phyloP scores from a whole-genome alignment of 805 yeast species.

The Komagataella ulmi region DNA sequence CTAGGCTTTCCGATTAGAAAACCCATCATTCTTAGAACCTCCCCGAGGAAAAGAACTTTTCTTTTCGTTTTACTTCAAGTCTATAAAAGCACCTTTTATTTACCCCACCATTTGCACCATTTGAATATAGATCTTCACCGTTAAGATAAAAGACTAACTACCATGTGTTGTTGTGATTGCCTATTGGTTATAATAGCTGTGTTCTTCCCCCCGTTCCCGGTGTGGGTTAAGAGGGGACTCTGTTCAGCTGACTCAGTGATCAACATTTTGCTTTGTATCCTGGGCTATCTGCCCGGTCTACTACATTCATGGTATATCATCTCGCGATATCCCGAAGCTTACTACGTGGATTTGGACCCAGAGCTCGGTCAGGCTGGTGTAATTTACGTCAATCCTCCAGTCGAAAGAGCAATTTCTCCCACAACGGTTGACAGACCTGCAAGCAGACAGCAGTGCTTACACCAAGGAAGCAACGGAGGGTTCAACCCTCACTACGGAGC shows the following conservation, averaged over 20 bases:
- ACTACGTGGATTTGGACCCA: constrained; percentile 4
- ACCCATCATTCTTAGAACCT: not conserved
- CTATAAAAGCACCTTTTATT: not conserved
- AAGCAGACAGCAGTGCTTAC: not conserved
- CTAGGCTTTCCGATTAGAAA: not conserved
- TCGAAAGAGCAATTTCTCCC: not conserved
- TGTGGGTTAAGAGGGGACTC: constrained; percentile 57
- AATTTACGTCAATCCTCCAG: not conserved
- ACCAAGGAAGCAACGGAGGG: not conserved
- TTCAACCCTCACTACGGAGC: not conserved
- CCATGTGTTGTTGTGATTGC: constrained; percentile 36
- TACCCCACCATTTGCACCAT: not conserved
- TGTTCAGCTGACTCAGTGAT: constrained; percentile 59
- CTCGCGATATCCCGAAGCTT: constrained; percentile 30
- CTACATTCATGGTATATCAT: constrained; percentile 60
- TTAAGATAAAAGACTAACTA: not conserved
- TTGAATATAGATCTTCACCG: not conserved
- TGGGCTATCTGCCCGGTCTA: constrained; percentile 62
- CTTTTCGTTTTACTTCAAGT: not conserved
- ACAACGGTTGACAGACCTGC: not conserved
- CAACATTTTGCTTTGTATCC: constrained; percentile 45
- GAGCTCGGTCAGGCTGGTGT: constrained; percentile 1
- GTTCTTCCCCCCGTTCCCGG: constrained; percentile 71
- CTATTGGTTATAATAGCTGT: constrained; percentile 56
- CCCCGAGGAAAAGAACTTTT: not conserved